Evolutionary conservation across 2,329 filamentous ascomycete species (phyloP).

Genomic region (Pseudocercospora eumusae): DNA sequence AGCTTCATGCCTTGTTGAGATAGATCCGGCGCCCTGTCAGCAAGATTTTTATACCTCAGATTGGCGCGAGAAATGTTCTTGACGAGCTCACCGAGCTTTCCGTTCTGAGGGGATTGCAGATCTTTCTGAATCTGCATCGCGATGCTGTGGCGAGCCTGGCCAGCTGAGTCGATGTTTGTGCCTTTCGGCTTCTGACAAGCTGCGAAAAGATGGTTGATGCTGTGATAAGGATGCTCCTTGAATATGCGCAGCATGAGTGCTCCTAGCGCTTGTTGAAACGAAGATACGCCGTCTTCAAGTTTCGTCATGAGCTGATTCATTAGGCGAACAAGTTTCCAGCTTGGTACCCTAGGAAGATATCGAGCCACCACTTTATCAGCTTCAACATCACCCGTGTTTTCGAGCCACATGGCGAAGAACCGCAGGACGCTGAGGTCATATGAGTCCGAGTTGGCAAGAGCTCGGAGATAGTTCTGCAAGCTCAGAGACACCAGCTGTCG

Average conservation of each 20-base stretch:
- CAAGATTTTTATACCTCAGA: constrained; percentile 63
- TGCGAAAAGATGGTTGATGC: constrained; percentile 97
- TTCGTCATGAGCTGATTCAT: constrained; percentile 98
- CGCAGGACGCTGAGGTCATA: constrained; percentile 87
- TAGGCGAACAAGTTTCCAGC: constrained; percentile 84
- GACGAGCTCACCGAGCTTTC: constrained; percentile 63
- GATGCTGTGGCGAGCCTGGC: constrained; percentile 71
- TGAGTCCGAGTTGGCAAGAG: constrained; percentile 79
- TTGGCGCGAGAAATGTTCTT: constrained; percentile 72
- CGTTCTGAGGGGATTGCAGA: constrained; percentile 48
- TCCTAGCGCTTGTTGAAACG: constrained; percentile 76
- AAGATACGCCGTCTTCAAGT: constrained; percentile 66
- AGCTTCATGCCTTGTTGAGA: constrained; percentile 46
- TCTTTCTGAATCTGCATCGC: constrained; percentile 67
- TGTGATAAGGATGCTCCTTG: constrained; percentile 90
- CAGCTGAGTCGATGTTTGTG: constrained; percentile 64
- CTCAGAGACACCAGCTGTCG: constrained; percentile 84
- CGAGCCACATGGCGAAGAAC: constrained; percentile 92
- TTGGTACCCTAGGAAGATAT: constrained; percentile 73
- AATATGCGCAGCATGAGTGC: constrained; percentile 80
- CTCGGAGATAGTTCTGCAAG: constrained; percentile 88
- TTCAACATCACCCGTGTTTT: constrained; percentile 66
- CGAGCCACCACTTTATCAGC: constrained; percentile 76
- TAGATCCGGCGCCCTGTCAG: constrained; percentile 59
- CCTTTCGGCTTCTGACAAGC: constrained; percentile 51